Conservation (phyloP, 139 green algal genomes). For the Picochlorum sp. region DNA sequence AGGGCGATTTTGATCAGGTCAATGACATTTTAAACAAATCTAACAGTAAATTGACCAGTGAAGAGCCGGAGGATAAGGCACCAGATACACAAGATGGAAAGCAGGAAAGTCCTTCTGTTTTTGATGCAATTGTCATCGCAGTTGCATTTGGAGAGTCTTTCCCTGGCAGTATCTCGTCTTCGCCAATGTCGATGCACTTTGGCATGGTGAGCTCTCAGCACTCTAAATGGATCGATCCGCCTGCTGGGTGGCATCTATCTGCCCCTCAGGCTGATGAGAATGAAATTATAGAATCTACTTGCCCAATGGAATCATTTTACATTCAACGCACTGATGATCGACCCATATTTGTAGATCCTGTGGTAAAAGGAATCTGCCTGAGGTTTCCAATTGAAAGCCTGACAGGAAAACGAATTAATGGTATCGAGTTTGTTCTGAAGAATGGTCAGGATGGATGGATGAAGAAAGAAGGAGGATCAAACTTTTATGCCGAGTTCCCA, state of each 20-base stretch:
- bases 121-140: slow-evolving; percentile 19
- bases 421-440: slow-evolving; percentile 11
- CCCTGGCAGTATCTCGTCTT: background rate
- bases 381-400: slow-evolving; percentile 13
- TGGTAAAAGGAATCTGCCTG: slow-evolving; percentile 5
- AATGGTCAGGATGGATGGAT: background rate
- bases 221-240: slow-evolving; percentile 8
- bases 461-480: background rate
- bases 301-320: slow-evolving; percentile 9
- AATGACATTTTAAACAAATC: too few relatives aligned
- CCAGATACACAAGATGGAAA: too few relatives aligned
- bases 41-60: too few relatives aligned
- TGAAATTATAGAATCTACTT: background rate
- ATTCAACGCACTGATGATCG: slow-evolving; percentile 5
- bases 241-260: background rate
- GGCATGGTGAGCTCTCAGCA: slow-evolving; percentile 9
- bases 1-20: too few relatives aligned
- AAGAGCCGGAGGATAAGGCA: too few relatives aligned
- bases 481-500: slow-evolving; percentile 9
- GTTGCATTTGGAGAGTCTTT: slow-evolving; percentile 5
- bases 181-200: slow-evolving; percentile 5
- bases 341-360: slow-evolving; percentile 24
- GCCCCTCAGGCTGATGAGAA: background rate
- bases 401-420: background rate
- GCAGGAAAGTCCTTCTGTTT: too few relatives aligned